Evolutionary conservation across 2,329 filamentous ascomycete species (phyloP).

Genomic region (Cladosporium sp.): DNA sequence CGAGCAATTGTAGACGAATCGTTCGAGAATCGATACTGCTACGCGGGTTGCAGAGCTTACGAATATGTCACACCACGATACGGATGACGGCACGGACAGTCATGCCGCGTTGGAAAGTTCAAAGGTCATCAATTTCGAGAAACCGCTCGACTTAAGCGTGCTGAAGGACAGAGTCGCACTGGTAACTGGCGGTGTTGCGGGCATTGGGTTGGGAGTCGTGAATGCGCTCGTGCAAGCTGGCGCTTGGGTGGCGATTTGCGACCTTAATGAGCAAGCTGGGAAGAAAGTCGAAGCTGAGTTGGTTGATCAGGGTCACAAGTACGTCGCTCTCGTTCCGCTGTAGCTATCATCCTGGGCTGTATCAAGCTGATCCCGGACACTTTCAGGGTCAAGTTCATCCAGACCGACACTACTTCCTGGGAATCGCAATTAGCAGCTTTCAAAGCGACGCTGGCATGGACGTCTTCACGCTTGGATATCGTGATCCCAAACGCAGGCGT

Average conservation of each 20-base stretch:
- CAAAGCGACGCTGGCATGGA: conserved; percentile 33
- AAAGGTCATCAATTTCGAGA: conserved; percentile 29
- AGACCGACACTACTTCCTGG: conserved; percentile 33
- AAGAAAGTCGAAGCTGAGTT: conserved; percentile 20
- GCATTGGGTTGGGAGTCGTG: conserved; percentile 31
- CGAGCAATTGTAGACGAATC: background rate
- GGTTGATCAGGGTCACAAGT: conserved; percentile 15
- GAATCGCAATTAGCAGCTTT: conserved; percentile 34
- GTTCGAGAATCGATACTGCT: background rate
- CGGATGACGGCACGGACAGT: background rate
- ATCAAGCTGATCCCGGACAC: background rate
- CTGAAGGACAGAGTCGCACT: conserved; percentile 33
- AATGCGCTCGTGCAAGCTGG: conserved; percentile 32
- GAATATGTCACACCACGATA: background rate
- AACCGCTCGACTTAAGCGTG: conserved; percentile 24
- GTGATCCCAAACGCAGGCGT: conserved; percentile 35
- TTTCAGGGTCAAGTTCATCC: conserved; percentile 34
- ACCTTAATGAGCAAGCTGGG: conserved; percentile 27
- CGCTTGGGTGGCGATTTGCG: conserved; percentile 35
- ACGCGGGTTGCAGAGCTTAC: background rate
- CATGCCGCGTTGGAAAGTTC: background rate
- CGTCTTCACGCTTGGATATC: conserved; percentile 33
- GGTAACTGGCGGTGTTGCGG: conserved; percentile 36
- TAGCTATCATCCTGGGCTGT: background rate
- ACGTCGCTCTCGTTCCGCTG: background rate